Evolutionary conservation across 345 rosid species (phyloP).

Genomic region (Populus ilicifolia): DNA sequence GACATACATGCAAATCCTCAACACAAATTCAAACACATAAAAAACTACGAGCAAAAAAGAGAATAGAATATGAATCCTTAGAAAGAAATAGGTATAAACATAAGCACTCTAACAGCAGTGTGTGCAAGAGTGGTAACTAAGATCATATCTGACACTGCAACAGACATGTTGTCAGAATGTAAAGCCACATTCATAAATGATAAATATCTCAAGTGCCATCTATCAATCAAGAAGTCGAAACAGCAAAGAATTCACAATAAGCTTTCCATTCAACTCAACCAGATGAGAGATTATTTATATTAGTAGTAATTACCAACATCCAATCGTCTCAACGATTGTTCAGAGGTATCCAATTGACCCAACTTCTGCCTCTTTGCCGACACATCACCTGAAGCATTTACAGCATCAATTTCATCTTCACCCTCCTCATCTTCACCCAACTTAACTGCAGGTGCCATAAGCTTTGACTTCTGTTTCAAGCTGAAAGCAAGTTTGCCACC

Average conservation of each 20-base stretch:
- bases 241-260: conserved; percentile 18
- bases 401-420: conserved; percentile 60
- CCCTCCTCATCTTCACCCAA: conserved; percentile 77
- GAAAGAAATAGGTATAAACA: neutral
- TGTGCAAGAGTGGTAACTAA: neutral
- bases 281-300: conserved; percentile 24
- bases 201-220: neutral
- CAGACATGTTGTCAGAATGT: neutral
- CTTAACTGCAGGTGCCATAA: conserved; percentile 75
- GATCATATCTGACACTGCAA: neutral
- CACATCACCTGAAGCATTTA: conserved; percentile 40
- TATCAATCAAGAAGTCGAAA: neutral
- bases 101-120: neutral
- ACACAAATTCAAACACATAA: neutral
- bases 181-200: neutral
- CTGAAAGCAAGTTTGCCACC: conserved; percentile 96
- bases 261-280: conserved; percentile 18
- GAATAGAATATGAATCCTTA: neutral
- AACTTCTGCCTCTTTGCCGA: conserved; percentile 68
- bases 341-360: conserved; percentile 45
- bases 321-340: conserved; percentile 38
- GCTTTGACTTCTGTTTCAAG: conserved; percentile 92
- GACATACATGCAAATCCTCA: neutral
- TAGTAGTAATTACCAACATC: conserved; percentile 85
- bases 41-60: neutral